These are phyloP conservation scores for Podospora pseudoanserina DNA, from an alignment of 495 filamentous ascomycete species.

Conservation along the genomic window DNA sequence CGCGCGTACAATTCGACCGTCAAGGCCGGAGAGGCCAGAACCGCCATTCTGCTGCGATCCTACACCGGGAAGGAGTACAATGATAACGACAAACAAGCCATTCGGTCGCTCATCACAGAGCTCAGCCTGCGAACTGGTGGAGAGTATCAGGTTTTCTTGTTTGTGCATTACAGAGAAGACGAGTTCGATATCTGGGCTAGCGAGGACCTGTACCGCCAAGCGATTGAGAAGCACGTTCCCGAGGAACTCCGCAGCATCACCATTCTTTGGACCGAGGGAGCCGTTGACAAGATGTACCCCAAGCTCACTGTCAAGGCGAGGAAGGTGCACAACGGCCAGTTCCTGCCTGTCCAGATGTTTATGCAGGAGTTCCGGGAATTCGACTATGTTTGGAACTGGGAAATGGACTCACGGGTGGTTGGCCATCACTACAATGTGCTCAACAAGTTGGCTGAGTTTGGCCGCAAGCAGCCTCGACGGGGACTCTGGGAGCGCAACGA, in stretches of 20 bases:
- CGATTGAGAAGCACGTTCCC: constrained; percentile 55
- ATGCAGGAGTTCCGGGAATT: constrained; percentile 66
- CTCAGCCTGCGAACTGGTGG: constrained; percentile 67
- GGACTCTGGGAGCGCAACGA: constrained; percentile 72
- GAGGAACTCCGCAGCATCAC: constrained; percentile 63
- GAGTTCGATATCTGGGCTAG: constrained; percentile 53
- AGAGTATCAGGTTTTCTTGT: constrained; percentile 72
- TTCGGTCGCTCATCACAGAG: constrained; percentile 72
- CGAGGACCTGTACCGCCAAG: constrained; percentile 49
- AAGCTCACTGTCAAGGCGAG: constrained; percentile 39
- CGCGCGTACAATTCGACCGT: constrained; percentile 12
- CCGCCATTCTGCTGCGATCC: constrained; percentile 66
- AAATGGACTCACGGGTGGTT: constrained; percentile 67
- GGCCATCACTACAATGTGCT: constrained; percentile 70
- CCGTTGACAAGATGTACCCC: constrained; percentile 58
- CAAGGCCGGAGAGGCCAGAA: constrained; percentile 46
- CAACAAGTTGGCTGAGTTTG: constrained; percentile 56
- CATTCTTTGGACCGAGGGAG: constrained; percentile 61
- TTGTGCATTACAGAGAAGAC: constrained; percentile 67
- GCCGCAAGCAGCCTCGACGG: constrained; percentile 59
- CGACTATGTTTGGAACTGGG: constrained; percentile 74
- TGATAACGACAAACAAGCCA: constrained; percentile 64
- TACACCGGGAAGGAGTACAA: constrained; percentile 66
- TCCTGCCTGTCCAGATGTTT: constrained; percentile 61
- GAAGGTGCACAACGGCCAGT: constrained; percentile 49